These are phyloP conservation scores for Penicillium sp. DNA, from an alignment of 2,329 filamentous ascomycete species.

Conservation along the genomic window DNA sequence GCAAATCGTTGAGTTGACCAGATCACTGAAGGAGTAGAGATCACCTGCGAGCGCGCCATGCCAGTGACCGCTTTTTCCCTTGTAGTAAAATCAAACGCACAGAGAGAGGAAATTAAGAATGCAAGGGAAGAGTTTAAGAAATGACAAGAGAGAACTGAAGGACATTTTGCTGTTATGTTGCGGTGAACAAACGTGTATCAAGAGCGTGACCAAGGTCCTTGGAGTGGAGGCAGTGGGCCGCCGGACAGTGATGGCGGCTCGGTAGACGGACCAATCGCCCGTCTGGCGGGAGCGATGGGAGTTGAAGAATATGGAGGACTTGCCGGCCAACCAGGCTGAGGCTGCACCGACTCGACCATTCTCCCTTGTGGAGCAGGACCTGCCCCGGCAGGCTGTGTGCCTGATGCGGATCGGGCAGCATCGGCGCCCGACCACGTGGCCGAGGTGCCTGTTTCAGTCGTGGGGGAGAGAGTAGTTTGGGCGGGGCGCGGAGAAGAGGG, in stretches of 20 bases:
- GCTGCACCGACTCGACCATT: conserved; percentile 13
- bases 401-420: conserved; percentile 11
- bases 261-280: conserved; percentile 7
- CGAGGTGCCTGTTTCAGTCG: conserved; percentile 10
- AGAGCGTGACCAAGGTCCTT: conserved; percentile 23
- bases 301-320: conserved; percentile 19
- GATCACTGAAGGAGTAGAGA: conserved; percentile 2
- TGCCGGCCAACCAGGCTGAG: conserved; percentile 19
- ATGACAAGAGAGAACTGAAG: conserved; percentile 14
- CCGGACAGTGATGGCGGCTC: conserved; percentile 19
- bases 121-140: conserved; percentile 8
- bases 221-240: conserved; percentile 20
- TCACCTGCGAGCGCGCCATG: conserved; percentile 12
- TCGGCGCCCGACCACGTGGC: conserved; percentile 14
- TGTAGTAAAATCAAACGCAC: not conserved
- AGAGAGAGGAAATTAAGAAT: conserved; percentile 4
- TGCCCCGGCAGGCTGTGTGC: conserved; percentile 3
- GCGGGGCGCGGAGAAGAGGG: conserved; percentile 32
- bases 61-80: conserved; percentile 19
- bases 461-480: conserved; percentile 5
- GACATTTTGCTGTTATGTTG: not conserved
- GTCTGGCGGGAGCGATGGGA: conserved; percentile 2
- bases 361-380: conserved; percentile 3
- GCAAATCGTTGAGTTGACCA: not conserved
- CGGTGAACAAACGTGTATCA: conserved; percentile 1